phyloP scores from a whole-genome alignment of 2,329 filamentous ascomycete species.

The Immersiporthe knoxdaviesiana region DNA sequence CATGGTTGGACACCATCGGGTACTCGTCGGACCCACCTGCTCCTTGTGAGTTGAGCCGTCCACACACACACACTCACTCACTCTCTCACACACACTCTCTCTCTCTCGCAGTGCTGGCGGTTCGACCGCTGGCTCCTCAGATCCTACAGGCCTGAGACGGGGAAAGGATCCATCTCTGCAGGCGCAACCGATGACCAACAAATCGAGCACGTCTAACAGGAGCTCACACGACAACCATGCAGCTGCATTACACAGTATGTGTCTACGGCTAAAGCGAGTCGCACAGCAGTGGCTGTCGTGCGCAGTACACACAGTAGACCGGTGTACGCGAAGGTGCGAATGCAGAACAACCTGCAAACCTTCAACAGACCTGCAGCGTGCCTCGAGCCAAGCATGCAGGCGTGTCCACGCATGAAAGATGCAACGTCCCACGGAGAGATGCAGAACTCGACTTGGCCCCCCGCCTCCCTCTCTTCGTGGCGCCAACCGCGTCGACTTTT shows the following conservation, averaged over 20 bases:
- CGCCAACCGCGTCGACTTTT: slow-evolving; percentile 2
- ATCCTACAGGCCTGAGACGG: not conserved
- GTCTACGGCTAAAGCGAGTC: slow-evolving; percentile 4
- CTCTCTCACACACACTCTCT: too few relatives aligned
- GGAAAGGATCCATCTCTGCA: slow-evolving; percentile 7
- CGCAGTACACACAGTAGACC: not conserved
- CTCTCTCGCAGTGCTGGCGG: slow-evolving; percentile 2
- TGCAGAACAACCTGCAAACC: slow-evolving; percentile 1
- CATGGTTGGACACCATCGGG: slow-evolving; percentile 1
- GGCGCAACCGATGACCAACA: slow-evolving; percentile 2
- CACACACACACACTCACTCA: not conserved
- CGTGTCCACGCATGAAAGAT: slow-evolving; percentile 3
- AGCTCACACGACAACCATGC: not conserved
- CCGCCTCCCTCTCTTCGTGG: slow-evolving; percentile 18
- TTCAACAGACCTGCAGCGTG: slow-evolving; percentile 6
- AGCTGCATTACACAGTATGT: slow-evolving; percentile 6
- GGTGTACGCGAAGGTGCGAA: not conserved
- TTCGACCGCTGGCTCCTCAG: slow-evolving; percentile 16
- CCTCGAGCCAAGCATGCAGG: slow-evolving; percentile 9
- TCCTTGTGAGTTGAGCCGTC: not conserved
- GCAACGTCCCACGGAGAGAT: slow-evolving; percentile 17
- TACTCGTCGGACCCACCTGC: slow-evolving; percentile 3
- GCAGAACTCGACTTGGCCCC: not conserved
- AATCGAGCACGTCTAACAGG: not conserved
- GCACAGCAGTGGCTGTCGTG: not conserved